Evolutionary conservation across 2,329 filamentous ascomycete species (phyloP).

Genomic region (Periconia digitata): DNA sequence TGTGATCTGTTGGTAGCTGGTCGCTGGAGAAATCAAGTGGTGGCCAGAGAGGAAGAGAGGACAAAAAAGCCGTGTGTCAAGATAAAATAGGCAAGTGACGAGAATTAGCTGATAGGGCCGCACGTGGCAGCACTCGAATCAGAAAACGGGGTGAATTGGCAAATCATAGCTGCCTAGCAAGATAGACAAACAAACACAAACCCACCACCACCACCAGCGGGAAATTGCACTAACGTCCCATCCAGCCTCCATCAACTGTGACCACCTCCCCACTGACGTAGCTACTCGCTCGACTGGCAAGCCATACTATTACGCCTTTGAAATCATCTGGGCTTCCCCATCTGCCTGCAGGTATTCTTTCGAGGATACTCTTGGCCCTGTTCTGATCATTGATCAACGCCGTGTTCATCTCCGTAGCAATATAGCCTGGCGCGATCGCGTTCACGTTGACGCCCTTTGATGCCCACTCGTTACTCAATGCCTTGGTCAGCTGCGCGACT

Average conservation of each 20-base stretch:
- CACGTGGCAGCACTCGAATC: not conserved
- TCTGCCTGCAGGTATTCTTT: constrained; percentile 77
- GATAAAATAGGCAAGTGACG: too few relatives aligned
- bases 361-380: constrained; percentile 72
- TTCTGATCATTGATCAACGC: constrained; percentile 74
- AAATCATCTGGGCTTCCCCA: constrained; percentile 88
- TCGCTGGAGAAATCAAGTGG: too few relatives aligned
- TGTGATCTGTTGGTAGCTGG: too few relatives aligned
- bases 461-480: constrained; percentile 84
- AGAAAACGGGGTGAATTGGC: not conserved
- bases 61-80: too few relatives aligned
- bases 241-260: constrained; percentile 89
- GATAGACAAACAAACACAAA: not conserved
- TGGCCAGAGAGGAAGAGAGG: too few relatives aligned
- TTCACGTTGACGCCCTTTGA: constrained; percentile 80
- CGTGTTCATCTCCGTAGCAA: constrained; percentile 92
- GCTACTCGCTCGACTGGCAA: constrained; percentile 73
- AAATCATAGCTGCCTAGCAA: not conserved
- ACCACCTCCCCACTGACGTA: constrained; percentile 84
- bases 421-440: constrained; percentile 86
- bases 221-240: constrained; percentile 76
- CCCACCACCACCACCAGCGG: not conserved
- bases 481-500: constrained; percentile 81
- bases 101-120: too few relatives aligned
- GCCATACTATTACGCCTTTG: constrained; percentile 76